Conservation (phyloP, 2,329 filamentous ascomycete species). For the Trichoderma asperellum region DNA sequence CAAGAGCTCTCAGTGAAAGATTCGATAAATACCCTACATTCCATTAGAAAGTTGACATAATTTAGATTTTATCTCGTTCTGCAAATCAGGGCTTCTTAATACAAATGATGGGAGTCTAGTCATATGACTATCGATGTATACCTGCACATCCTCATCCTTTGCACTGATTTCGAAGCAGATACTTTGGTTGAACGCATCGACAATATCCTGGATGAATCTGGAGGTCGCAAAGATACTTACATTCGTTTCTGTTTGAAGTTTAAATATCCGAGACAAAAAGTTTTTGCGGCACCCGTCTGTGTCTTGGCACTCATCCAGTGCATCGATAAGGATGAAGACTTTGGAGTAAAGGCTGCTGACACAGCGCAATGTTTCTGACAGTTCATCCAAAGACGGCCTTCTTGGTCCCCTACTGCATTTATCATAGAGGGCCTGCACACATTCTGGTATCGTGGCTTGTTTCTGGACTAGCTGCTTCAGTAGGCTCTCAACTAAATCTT, state of each 20-base stretch:
- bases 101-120: not conserved
- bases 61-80: not conserved
- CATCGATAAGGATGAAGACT: conserved; percentile 17
- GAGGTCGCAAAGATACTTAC: not conserved
- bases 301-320: conserved; percentile 16
- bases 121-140: not conserved
- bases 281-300: not conserved
- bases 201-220: conserved; percentile 32
- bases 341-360: not conserved
- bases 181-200: not conserved
- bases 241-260: not conserved
- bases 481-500: not conserved
- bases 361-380: not conserved
- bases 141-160: conserved; percentile 18
- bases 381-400: not conserved
- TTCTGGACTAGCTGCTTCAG: conserved; percentile 1
- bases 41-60: not conserved
- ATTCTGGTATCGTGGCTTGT: not conserved
- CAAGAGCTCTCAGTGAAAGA: not conserved
- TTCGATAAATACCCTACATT: not conserved
- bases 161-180: not conserved
- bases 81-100: not conserved
- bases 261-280: not conserved
- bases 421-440: not conserved
- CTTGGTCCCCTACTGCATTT: not conserved